Evolutionary conservation across 768 basidiomycete species (phyloP).

Genomic region (Auricularia cornea): DNA sequence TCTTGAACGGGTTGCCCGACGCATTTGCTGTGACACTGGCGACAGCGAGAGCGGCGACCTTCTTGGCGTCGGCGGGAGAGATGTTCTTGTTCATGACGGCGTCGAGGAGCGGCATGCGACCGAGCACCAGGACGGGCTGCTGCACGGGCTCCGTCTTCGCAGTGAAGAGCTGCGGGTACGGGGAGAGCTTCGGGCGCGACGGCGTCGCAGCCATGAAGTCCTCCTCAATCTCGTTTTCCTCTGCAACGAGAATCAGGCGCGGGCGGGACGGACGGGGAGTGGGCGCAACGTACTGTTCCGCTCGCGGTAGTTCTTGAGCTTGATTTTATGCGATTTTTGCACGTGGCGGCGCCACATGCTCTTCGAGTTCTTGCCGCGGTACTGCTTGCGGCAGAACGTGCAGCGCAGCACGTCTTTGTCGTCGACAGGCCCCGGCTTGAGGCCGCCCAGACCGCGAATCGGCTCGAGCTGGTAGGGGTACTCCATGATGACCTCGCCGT

Average conservation of each 20-base stretch:
- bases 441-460: conserved; percentile 40
- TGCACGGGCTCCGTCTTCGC: neutral
- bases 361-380: conserved; percentile 81
- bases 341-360: conserved; percentile 89
- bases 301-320: conserved; percentile 80
- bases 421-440: conserved; percentile 32
- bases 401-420: conserved; percentile 61
- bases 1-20: no score
- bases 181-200: neutral
- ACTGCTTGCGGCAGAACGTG: conserved; percentile 76
- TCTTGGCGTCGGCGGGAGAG: no score
- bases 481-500: neutral
- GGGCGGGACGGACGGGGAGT: neutral
- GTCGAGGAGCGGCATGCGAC: neutral
- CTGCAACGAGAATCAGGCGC: neutral
- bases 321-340: conserved; percentile 84
- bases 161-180: neutral
- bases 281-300: conserved; percentile 17
- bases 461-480: neutral
- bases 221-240: neutral
- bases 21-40: no score
- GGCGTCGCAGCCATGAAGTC: neutral
- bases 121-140: neutral
- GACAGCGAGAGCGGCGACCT: no score
- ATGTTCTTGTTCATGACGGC: neutral